These are phyloP conservation scores for Elongisporangium anandrum DNA, from an alignment of 352 stramenopile genomes.

Conservation along the genomic window DNA sequence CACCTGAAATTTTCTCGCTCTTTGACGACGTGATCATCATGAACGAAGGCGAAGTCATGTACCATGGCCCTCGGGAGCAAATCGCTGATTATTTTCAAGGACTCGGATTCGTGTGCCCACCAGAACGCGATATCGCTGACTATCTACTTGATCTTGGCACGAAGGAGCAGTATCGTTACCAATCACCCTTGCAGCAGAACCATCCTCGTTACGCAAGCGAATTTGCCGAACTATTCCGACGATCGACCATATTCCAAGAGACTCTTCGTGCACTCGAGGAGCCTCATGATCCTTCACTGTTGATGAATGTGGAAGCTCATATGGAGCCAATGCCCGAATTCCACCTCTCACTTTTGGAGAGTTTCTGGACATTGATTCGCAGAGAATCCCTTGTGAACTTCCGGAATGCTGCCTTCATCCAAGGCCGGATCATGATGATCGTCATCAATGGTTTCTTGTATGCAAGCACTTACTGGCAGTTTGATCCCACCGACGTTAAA, in stretches of 20 bases:
- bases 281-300: slow-evolving; percentile 82
- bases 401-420: slow-evolving; percentile 45
- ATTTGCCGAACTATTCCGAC: slow-evolving; percentile 31
- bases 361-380: slow-evolving; percentile 39
- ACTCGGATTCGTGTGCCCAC: too few species aligned
- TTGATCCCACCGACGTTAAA: too few species aligned
- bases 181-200: too few species aligned
- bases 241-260: slow-evolving; percentile 27
- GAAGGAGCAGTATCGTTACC: too few species aligned
- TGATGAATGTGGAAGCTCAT: slow-evolving; percentile 61
- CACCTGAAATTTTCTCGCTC: slow-evolving; percentile 22
- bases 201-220: slow-evolving; percentile 21
- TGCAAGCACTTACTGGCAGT: slow-evolving; percentile 42
- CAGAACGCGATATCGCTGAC: too few species aligned
- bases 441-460: slow-evolving; percentile 52
- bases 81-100: too few species aligned
- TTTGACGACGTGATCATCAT: slow-evolving; percentile 21
- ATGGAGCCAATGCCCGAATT: slow-evolving; percentile 31
- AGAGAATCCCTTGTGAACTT: slow-evolving; percentile 73
- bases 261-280: slow-evolving; percentile 66
- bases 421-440: slow-evolving; percentile 37
- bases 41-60: slow-evolving; percentile 6
- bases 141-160: too few species aligned
- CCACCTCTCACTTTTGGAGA: slow-evolving; percentile 33
- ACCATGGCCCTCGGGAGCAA: neutral